Base-by-base conservation (phyloP, 2,329 filamentous ascomycete species). In the Tolypocladium ovalisporum region DNA sequence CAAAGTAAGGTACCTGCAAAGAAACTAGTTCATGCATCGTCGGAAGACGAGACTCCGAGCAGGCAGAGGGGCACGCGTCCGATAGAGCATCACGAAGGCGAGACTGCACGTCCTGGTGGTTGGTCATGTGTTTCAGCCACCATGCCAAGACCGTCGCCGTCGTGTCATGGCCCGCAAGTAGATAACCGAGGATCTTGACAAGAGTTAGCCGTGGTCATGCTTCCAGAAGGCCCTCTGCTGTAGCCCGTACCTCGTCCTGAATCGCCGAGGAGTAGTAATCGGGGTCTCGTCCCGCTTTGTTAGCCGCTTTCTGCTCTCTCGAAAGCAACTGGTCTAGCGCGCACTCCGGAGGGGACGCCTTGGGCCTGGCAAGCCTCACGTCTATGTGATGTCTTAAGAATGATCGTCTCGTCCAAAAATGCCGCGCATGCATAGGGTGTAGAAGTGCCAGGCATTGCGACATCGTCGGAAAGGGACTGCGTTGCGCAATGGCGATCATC, bases 241-340 rank as follows among this genome's bases (percentile, higher is more conserved):
- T n/a, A n/a, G n/a, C n/a, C n/a, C n/a, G n/a, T 54, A 68, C 68
- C 61, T 75, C 72, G 56, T 73, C 71, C 35, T 65, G 61, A 24
- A 74, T 70, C 12, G 59, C 60, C 1, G 62, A 61, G 0, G 68
- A 70, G 55, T 68, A 64, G 54, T 70, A 72, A 24, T 70, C 58
- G 0, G 71, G 68, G 6, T 58, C 32, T 24, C 71, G 62, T 1
- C 62, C 67, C 12, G 60, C 62, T 59, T 67, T 71, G 52, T 65
- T 59, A 0, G 72, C 71, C 2, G 64, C 59, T 17, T 61, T 58
- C 58, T 65, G 65, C 61, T 74, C 72, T 10, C 71, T 60, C 57
- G 65, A 62, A 1, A 74, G 56, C 4, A 74, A 64, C 36, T 71
- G 65, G 58, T 74, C 71, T 24, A 68, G 60, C 0, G 67, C 67